These are phyloP conservation scores for Malassezia dermatis DNA, from an alignment of 1,284 basidiomycete species.

Conservation along the genomic window DNA sequence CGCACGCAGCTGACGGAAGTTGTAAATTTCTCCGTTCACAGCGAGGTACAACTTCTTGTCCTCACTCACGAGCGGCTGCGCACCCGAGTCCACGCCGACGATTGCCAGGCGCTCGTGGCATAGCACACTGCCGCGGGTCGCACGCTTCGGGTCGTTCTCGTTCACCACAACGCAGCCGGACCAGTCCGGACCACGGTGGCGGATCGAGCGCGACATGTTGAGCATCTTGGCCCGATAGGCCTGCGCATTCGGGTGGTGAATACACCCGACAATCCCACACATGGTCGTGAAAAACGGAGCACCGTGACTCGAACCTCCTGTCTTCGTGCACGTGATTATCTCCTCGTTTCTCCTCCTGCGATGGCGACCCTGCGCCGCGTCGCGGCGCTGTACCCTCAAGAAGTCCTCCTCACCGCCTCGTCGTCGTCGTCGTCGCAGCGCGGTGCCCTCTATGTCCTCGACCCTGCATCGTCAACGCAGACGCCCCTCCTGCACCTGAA, in stretches of 20 bases:
- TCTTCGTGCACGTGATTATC: conserved; percentile 2
- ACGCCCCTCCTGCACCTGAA: conserved; percentile 32
- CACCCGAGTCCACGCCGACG: conserved; percentile 95
- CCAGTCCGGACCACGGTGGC: conserved; percentile 48
- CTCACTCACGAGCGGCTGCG: conserved; percentile 81
- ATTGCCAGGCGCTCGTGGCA: conserved; percentile 64
- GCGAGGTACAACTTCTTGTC: conserved; percentile 77
- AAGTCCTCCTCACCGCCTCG: conserved; percentile 31
- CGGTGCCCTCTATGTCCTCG: conserved; percentile 11
- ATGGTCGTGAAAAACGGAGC: conserved; percentile 18
- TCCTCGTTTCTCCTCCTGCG: background rate
- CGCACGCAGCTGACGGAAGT: conserved; percentile 75
- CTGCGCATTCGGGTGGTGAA: conserved; percentile 42
- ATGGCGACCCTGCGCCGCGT: background rate
- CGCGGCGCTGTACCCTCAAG: conserved; percentile 23
- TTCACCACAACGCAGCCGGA: conserved; percentile 42
- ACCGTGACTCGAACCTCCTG: background rate
- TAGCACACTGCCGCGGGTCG: conserved; percentile 41
- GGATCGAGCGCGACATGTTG: conserved; percentile 43
- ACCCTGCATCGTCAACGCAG: conserved; percentile 23
- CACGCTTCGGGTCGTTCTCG: conserved; percentile 18
- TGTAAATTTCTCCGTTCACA: conserved; percentile 99
- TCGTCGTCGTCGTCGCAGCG: conserved; percentile 26
- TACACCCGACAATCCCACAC: conserved; percentile 46
- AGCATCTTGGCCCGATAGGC: conserved; percentile 45